phyloP scores from a whole-genome alignment of 768 basidiomycete genomes.

The Hebeloma cylindrosporum region DNA sequence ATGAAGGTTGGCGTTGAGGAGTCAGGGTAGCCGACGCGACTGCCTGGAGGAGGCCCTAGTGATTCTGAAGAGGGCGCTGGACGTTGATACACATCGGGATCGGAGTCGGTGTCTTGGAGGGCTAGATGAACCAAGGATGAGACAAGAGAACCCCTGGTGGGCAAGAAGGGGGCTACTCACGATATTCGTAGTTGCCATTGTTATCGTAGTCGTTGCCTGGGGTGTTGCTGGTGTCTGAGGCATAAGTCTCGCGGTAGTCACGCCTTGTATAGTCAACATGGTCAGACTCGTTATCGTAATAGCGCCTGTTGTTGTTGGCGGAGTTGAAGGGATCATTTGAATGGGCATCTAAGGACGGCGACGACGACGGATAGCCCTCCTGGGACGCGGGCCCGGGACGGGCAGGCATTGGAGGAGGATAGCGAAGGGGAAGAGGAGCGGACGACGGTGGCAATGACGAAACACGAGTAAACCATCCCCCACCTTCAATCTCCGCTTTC shows the following conservation, averaged over 20 bases:
- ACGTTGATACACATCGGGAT: slow-evolving; percentile 71
- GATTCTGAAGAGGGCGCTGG: slow-evolving; percentile 78
- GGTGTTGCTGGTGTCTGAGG: slow-evolving; percentile 68
- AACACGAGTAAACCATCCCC: slow-evolving; percentile 15
- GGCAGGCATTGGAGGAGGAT: slow-evolving; percentile 46
- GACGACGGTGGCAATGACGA: slow-evolving; percentile 14
- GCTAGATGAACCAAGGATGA: slow-evolving; percentile 40
- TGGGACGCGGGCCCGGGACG: slow-evolving; percentile 56
- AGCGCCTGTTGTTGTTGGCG: slow-evolving; percentile 44
- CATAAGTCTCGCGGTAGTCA: slow-evolving; percentile 55
- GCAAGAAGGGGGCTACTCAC: slow-evolving; percentile 33
- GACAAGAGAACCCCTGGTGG: slow-evolving; percentile 16
- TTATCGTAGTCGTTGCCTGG: slow-evolving; percentile 71
- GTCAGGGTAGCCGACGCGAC: slow-evolving; percentile 60
- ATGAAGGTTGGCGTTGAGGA: slow-evolving; percentile 73
- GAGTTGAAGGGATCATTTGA: slow-evolving; percentile 66
- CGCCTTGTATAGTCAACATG: slow-evolving; percentile 62
- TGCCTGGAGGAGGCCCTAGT: slow-evolving; percentile 49
- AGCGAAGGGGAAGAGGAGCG: slow-evolving; percentile 17
- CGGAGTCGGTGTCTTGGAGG: slow-evolving; percentile 83
- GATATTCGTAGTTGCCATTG: slow-evolving; percentile 64
- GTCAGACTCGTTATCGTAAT: slow-evolving; percentile 79
- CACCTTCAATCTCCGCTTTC: slow-evolving; percentile 11
- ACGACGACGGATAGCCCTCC: slow-evolving; percentile 65
- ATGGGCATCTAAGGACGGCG: slow-evolving; percentile 59